Base-by-base conservation (phyloP, 495 filamentous ascomycete genomes). In the Copromyces sp. region DNA sequence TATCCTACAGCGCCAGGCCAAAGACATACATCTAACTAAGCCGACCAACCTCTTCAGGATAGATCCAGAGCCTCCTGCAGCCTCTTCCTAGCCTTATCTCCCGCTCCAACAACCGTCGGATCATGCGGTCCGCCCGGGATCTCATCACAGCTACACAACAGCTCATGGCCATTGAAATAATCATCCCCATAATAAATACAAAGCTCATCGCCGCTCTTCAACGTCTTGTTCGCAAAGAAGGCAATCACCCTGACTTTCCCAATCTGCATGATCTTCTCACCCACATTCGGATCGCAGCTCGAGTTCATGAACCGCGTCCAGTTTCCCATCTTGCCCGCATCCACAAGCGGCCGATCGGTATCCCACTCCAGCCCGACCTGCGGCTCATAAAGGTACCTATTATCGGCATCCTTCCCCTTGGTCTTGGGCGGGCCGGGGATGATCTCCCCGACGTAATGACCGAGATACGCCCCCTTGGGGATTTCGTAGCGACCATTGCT, bases 281-380 rank as follows among this genome's bases (percentile, higher is more conserved):
- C 32, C 35, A 76, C 61, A 47, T 79, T 77, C 14, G 75, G 77
- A 29, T 45, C 3, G 69, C 77, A 78, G 68, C 72, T 65, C 24
- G 74, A 74, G 37, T 80, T 78, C 17, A 76, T 44, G 69, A 80
- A 80, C 37, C 78, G n/a, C 0, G 77, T 78, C 78, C 78, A 80
- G 73, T 78, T 78, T 0, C 78, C 78, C 11, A 68, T 35, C 38
- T 7, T 68, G 7, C 7, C 38, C 1, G 74, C 42, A 42, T 79
- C 75, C 2, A 78, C 29, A 29, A 29, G 24, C 6, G 53, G 53
- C 29, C 53, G 4, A 16, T 61, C 53, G 6, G 29, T 9, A 16
- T 61, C 29, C 53, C 53, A 35, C 24, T 32, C 24, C 53, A 35
- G 29, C 12, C 53, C 53, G 3, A 61, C 53, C 53, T 61, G 53